phyloP scores from a whole-genome alignment of 1,284 basidiomycete genomes.

The Leccinum pachyderme region DNA sequence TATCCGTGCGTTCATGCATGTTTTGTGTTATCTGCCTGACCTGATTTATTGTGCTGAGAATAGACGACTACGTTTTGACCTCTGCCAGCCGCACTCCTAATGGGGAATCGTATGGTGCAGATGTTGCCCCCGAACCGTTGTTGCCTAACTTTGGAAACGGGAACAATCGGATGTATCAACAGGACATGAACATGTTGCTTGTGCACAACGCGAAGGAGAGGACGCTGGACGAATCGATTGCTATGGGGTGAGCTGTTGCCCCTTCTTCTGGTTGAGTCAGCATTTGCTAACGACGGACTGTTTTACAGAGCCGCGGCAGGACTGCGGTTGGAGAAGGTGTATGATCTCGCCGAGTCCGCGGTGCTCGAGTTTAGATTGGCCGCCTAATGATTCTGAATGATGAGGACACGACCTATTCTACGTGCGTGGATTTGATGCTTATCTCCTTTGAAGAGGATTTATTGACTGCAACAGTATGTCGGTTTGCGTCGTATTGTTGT shows the following conservation, averaged over 20 bases:
- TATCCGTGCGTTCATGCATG: conserved; percentile 23
- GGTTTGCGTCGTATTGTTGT: neutral
- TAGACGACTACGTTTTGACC: conserved; percentile 24
- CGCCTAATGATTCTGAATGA: neutral
- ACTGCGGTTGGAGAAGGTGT: conserved; percentile 25
- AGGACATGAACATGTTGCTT: conserved; percentile 31
- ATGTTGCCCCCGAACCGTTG: conserved; percentile 29
- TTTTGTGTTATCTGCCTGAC: neutral
- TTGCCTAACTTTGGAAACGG: conserved; percentile 30
- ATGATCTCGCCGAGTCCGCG: conserved; percentile 26
- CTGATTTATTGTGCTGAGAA: neutral
- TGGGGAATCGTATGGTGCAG: conserved; percentile 9
- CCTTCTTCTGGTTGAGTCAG: neutral
- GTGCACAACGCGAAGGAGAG: conserved; percentile 29
- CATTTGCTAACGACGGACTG: neutral
- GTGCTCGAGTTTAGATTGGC: conserved; percentile 28
- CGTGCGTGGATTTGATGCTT: conserved; percentile 23
- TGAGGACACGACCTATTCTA: conserved; percentile 42
- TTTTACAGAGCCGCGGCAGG: conserved; percentile 17
- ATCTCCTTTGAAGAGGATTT: neutral
- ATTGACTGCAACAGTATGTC: neutral
- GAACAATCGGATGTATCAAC: conserved; percentile 24
- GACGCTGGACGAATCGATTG: conserved; percentile 19
- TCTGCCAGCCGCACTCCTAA: conserved; percentile 6
- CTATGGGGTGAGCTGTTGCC: conserved; percentile 19